Percentiles rank a stretch among this genome's conserved stretches.
Evolutionary conservation across 2,329 filamentous ascomycete genomes (phyloP).

Genomic region (Chrysosporium queenslandicum): DNA sequence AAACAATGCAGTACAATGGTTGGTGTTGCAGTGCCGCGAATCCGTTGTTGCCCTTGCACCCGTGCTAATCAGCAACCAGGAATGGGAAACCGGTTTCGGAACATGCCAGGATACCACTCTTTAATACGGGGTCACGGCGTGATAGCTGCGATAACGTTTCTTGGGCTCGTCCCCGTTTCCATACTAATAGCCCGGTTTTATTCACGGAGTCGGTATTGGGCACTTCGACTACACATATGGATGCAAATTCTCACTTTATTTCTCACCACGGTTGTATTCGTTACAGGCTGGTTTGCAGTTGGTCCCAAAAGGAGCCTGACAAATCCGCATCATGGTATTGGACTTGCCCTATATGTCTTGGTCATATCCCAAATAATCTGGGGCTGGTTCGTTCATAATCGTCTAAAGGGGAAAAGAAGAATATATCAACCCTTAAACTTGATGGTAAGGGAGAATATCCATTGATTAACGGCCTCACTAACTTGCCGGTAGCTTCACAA

Average conservation of each 20-base stretch:
- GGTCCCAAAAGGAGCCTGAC: constrained; percentile 50
- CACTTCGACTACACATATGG: constrained; percentile 53
- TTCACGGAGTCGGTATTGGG: constrained; percentile 45
- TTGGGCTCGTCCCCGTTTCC: constrained; percentile 49
- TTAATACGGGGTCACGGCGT: constrained; percentile 52
- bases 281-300: constrained; percentile 55
- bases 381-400: constrained; percentile 48
- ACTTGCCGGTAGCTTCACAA: constrained; percentile 60
- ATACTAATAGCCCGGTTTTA: constrained; percentile 54
- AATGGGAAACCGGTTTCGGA: constrained; percentile 57
- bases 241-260: constrained; percentile 52
- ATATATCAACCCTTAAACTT: constrained; percentile 49
- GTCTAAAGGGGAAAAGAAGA: constrained; percentile 44
- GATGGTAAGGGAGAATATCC: constrained; percentile 39
- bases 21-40: constrained; percentile 17
- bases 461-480: background rate
- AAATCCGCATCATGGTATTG: constrained; percentile 59
- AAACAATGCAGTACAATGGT: constrained; percentile 59
- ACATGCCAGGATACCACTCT: constrained; percentile 48
- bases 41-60: background rate
- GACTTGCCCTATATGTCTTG: constrained; percentile 52
- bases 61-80: constrained; percentile 32
- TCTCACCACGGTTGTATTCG: constrained; percentile 51
- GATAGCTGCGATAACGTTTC: constrained; percentile 51
- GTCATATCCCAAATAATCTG: constrained; percentile 50